Conservation (phyloP, 495 filamentous ascomycete genomes). For the Pseudomonodictys pantanalensis region DNA sequence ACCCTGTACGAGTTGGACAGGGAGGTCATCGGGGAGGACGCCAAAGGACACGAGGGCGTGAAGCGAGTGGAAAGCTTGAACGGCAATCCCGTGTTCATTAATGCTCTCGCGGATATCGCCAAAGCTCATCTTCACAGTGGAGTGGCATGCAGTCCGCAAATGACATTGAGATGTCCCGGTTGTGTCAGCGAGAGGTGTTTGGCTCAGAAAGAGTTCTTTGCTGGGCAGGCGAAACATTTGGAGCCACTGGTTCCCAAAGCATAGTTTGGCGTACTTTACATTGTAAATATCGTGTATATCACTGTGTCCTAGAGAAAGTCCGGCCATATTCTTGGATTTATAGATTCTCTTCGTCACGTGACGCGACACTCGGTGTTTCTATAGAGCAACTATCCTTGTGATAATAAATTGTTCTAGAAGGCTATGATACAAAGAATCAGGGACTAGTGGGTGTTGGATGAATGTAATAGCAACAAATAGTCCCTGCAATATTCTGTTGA, state of each 20-base stretch:
- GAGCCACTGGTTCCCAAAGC: neutral
- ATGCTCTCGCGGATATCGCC: slow-evolving; percentile 84
- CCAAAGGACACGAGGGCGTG: slow-evolving; percentile 71
- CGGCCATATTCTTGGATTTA: no score
- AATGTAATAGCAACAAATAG: no score
- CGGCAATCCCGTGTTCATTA: slow-evolving; percentile 85
- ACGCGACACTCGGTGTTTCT: no score
- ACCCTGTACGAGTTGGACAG: slow-evolving; percentile 93
- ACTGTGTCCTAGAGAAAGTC: no score
- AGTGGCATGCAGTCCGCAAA: slow-evolving; percentile 70
- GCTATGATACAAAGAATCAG: no score
- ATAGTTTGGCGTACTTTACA: neutral
- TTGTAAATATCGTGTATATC: no score
- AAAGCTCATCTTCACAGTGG: slow-evolving; percentile 71
- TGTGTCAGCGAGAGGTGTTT: slow-evolving; percentile 87
- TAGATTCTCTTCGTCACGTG: no score
- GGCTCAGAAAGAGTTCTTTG: slow-evolving; percentile 91
- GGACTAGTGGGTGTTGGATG: no score
- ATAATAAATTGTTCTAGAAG: no score
- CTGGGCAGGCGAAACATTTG: slow-evolving; percentile 21
- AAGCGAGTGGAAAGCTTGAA: slow-evolving; percentile 94
- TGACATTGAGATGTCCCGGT: slow-evolving; percentile 88
- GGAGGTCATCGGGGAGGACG: slow-evolving; percentile 81
- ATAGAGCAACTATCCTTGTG: no score
- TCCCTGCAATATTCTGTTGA: no score